Evolutionary conservation across 768 basidiomycete genomes (phyloP).

Genomic region (Trichaptum fuscoviolaceum): DNA sequence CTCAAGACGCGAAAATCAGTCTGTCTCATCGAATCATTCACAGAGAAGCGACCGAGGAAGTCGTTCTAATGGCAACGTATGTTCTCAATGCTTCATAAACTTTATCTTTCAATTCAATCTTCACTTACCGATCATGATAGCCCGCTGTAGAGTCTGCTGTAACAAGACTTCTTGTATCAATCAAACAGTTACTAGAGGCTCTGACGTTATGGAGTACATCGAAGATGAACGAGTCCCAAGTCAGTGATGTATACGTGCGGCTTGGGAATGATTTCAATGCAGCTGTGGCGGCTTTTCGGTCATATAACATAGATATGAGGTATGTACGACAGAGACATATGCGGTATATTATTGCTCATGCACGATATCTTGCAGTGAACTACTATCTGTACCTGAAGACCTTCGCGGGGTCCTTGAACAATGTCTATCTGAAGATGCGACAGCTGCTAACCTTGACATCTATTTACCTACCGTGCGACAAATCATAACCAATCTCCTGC

Average conservation of each 20-base stretch:
- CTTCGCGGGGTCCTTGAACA: slow-evolving; percentile 85
- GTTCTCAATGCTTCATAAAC: slow-evolving; percentile 16
- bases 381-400: slow-evolving; percentile 83
- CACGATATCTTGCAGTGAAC: slow-evolving; percentile 52
- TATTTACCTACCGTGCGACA: slow-evolving; percentile 88
- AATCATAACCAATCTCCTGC: slow-evolving; percentile 90
- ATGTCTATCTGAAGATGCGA: slow-evolving; percentile 88
- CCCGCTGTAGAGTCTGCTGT: slow-evolving; percentile 88
- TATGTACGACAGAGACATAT: slow-evolving; percentile 36
- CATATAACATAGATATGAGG: slow-evolving; percentile 87
- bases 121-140: slow-evolving; percentile 27
- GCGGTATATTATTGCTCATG: not conserved
- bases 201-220: slow-evolving; percentile 79
- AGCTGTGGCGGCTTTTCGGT: slow-evolving; percentile 82
- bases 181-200: slow-evolving; percentile 89
- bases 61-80: slow-evolving; percentile 32
- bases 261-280: slow-evolving; percentile 97
- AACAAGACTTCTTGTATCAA: slow-evolving; percentile 87
- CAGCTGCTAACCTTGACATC: slow-evolving; percentile 73
- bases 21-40: slow-evolving; percentile 44
- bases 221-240: slow-evolving; percentile 67
- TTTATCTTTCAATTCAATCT: slow-evolving; percentile 16
- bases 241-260: slow-evolving; percentile 96
- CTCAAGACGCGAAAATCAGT: slow-evolving; percentile 49
- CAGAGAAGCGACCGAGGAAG: slow-evolving; percentile 41